phyloP scores from a whole-genome alignment of 2,329 filamentous ascomycete species.

The Diaporthe vaccinii region DNA sequence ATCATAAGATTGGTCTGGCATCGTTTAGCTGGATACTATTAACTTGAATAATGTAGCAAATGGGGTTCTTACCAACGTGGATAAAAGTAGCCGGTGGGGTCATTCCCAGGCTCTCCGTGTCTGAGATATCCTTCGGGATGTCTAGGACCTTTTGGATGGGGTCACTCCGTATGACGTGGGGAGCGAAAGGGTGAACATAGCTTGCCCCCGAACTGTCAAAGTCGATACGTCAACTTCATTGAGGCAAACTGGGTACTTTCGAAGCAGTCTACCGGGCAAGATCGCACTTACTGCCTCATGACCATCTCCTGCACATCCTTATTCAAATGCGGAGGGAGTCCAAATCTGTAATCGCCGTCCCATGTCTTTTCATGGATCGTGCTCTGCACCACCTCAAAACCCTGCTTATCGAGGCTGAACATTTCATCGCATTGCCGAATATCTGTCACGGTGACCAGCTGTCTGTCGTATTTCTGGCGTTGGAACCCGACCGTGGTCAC shows the following conservation, averaged over 20 bases:
- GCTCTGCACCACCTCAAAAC: slow-evolving; percentile 5
- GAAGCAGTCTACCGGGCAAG: background rate
- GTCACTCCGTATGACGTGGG: slow-evolving; percentile 2
- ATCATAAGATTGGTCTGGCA: background rate
- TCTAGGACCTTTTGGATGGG: slow-evolving; percentile 10
- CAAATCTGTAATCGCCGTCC: slow-evolving; percentile 5
- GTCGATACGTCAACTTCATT: background rate
- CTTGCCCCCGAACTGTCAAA: slow-evolving; percentile 5
- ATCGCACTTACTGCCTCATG: background rate
- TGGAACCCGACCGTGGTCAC: slow-evolving; percentile 2
- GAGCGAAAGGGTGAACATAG: slow-evolving; percentile 10
- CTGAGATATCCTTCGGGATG: background rate
- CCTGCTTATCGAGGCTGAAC: slow-evolving; percentile 1
- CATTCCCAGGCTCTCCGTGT: background rate
- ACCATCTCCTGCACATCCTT: slow-evolving; percentile 15
- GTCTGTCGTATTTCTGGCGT: slow-evolving; percentile 13
- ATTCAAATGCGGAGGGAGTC: slow-evolving; percentile 4
- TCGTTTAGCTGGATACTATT: background rate
- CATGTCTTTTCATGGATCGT: background rate
- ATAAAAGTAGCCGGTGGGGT: slow-evolving; percentile 6
- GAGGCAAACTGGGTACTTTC: background rate
- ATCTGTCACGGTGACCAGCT: background rate
- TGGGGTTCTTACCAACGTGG: background rate
- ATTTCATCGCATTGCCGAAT: background rate
- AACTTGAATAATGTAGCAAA: background rate